phyloP scores from a whole-genome alignment of 2,329 filamentous ascomycete genomes.

The Pseudogymnoascus sp. region DNA sequence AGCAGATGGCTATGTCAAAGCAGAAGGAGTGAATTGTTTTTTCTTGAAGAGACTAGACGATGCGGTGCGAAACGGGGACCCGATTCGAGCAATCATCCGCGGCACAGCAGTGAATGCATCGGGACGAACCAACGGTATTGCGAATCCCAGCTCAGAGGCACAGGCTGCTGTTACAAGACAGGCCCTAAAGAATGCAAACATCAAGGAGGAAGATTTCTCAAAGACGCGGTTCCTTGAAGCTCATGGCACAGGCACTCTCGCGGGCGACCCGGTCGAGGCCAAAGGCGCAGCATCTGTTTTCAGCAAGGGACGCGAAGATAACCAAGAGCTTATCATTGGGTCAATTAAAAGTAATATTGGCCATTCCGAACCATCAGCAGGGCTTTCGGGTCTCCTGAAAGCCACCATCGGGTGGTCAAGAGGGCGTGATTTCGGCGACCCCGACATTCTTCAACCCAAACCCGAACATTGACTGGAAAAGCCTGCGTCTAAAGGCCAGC shows the following conservation, averaged over 20 bases:
- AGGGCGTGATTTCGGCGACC: slow-evolving; percentile 25
- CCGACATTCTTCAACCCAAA: slow-evolving; percentile 27
- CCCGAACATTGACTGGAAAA: slow-evolving; percentile 12
- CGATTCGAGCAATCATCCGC: slow-evolving; percentile 48
- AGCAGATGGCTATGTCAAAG: slow-evolving; percentile 57
- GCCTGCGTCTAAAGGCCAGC: too few relatives aligned
- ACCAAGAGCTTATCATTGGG: slow-evolving; percentile 14
- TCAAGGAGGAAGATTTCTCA: slow-evolving; percentile 13
- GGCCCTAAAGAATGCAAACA: background rate
- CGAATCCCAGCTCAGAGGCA: slow-evolving; percentile 42
- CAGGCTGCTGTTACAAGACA: slow-evolving; percentile 28
- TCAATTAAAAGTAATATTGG: slow-evolving; percentile 25
- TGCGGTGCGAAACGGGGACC: slow-evolving; percentile 52
- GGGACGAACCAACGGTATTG: slow-evolving; percentile 50
- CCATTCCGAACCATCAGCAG: slow-evolving; percentile 22
- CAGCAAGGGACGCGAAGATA: slow-evolving; percentile 14
- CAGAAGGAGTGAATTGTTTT: slow-evolving; percentile 54
- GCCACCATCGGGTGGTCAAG: slow-evolving; percentile 25
- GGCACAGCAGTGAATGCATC: slow-evolving; percentile 46
- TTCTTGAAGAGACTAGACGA: slow-evolving; percentile 52
- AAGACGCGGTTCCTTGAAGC: background rate
- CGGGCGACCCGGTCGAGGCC: slow-evolving; percentile 17
- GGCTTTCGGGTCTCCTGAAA: slow-evolving; percentile 20
- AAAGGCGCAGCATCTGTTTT: slow-evolving; percentile 16
- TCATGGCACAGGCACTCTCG: slow-evolving; percentile 1